These are phyloP conservation scores for Macrophomina pseudophaseolina DNA, from an alignment of 2,329 filamentous ascomycete genomes.

Conservation along the genomic window DNA sequence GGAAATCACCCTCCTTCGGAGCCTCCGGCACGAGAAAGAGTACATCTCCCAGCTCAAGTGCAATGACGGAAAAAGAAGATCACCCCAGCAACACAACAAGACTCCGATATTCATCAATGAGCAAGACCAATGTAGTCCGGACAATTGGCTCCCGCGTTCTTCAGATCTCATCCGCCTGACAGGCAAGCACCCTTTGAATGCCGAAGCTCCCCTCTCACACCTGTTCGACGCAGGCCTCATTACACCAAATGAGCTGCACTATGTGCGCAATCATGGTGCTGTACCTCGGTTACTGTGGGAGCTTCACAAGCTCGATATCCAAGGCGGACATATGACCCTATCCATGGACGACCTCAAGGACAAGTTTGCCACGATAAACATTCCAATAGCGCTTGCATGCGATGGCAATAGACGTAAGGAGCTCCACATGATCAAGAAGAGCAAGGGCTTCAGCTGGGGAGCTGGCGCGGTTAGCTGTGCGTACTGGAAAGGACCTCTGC, in stretches of 20 bases:
- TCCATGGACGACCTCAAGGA: constrained; percentile 53
- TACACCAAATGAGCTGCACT: constrained; percentile 58
- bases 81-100: constrained; percentile 42
- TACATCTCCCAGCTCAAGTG: constrained; percentile 48
- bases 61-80: constrained; percentile 50
- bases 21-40: constrained; percentile 52
- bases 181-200: constrained; percentile 60
- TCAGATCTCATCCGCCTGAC: constrained; percentile 56
- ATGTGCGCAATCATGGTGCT: constrained; percentile 60
- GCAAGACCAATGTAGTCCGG: constrained; percentile 57
- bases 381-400: constrained; percentile 56
- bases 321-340: constrained; percentile 45
- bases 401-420: constrained; percentile 65
- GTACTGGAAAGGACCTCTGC: constrained; percentile 59
- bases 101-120: constrained; percentile 51
- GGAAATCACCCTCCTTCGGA: constrained; percentile 50
- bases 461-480: constrained; percentile 67
- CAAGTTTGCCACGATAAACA: constrained; percentile 54
- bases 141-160: constrained; percentile 60
- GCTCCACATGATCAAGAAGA: constrained; percentile 66
- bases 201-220: constrained; percentile 50
- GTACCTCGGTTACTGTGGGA: constrained; percentile 59
- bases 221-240: constrained; percentile 56
- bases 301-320: constrained; percentile 54
- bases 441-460: constrained; percentile 62